These are phyloP conservation scores for Bidens hawaiensis DNA, from an alignment of 140 eudicot genomes.

Conservation along the genomic window DNA sequence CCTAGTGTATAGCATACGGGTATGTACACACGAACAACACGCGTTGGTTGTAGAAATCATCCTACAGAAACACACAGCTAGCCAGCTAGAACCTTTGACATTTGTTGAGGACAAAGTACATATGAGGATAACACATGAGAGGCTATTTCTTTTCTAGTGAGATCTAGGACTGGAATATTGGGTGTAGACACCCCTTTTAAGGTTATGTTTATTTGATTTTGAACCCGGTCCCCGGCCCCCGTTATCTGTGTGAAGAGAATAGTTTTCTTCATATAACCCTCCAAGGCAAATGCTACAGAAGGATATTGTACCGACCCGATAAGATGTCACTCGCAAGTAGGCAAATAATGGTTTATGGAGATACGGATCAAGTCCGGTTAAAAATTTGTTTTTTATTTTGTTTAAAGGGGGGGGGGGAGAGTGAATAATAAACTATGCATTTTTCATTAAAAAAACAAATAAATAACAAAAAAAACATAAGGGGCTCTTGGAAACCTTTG, in stretches of 20 bases:
- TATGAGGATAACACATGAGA: conserved; percentile 29
- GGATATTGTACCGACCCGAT: background rate
- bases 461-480: no score
- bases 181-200: conserved; percentile 3
- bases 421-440: no score
- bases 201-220: background rate
- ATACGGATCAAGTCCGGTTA: no score
- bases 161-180: conserved; percentile 21
- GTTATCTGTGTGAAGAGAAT: background rate
- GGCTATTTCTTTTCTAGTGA: conserved; percentile 22
- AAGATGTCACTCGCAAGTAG: background rate
- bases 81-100: conserved; percentile 44
- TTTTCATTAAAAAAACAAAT: no score
- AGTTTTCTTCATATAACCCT: no score
- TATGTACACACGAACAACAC: background rate
- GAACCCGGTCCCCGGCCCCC: conserved; percentile 8
- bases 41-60: conserved; percentile 27
- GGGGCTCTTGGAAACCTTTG: no score
- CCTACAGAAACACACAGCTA: conserved; percentile 33
- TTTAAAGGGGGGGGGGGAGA: no score
- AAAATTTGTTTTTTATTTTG: no score
- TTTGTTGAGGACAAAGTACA: conserved; percentile 37
- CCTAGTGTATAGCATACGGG: background rate
- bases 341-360: conserved; percentile 19
- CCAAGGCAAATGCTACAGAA: background rate